Evolutionary conservation across 116 monocot species (phyloP).

Genomic region (Posidonia oceanica): DNA sequence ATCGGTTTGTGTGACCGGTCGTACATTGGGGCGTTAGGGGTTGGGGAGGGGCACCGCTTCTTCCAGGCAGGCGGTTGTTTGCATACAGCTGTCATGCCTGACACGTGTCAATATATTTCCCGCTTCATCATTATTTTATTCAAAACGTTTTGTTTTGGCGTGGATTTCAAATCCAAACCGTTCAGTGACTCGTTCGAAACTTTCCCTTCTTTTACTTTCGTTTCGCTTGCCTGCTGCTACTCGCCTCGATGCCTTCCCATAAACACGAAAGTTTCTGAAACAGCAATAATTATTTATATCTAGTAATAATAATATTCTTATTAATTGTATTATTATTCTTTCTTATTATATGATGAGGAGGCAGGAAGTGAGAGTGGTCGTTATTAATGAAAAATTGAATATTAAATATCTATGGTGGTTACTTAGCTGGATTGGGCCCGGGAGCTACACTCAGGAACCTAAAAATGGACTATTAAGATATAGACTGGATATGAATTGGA

Average conservation of each 20-base stretch:
- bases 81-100: slow-evolving; percentile 10
- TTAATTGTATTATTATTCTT: no score
- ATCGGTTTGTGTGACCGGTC: neutral
- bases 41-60: neutral
- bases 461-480: no score
- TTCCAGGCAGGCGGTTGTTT: slow-evolving; percentile 10
- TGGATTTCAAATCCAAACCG: neutral
- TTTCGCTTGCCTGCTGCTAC: neutral
- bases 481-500: no score
- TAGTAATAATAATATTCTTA: no score
- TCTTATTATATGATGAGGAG: no score
- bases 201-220: neutral
- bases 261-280: neutral
- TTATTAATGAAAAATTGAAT: no score
- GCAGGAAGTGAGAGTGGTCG: no score
- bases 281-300: no score
- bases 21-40: neutral
- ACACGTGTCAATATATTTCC: neutral
- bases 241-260: neutral
- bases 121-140: neutral
- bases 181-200: neutral
- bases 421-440: no score
- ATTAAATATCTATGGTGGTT: no score
- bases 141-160: neutral
- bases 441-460: no score